Percentiles rank a stretch among this genome's conserved stretches.
These are phyloP conservation scores for Purpureocillium takamizusanense DNA, from an alignment of 2,329 filamentous ascomycete species.

Conservation along the genomic window DNA sequence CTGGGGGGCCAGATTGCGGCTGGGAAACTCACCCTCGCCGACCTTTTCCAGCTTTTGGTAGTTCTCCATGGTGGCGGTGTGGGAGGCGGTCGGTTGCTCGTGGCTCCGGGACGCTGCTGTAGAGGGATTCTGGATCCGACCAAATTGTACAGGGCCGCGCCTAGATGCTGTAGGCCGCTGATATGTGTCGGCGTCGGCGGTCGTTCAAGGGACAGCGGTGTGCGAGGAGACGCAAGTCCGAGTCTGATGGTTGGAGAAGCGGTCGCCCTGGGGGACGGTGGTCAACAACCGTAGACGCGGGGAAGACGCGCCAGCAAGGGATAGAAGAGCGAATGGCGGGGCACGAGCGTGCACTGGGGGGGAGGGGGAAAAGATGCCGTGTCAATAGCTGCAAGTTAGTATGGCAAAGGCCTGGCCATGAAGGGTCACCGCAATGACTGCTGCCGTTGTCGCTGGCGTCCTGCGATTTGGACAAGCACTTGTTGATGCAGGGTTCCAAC, in stretches of 20 bases:
- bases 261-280: not conserved
- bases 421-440: not conserved
- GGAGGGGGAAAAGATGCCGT: no score
- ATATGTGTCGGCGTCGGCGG: not conserved
- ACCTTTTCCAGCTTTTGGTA: conserved; percentile 97
- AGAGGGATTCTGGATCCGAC: no score
- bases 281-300: not conserved
- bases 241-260: not conserved
- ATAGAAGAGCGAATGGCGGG: not conserved
- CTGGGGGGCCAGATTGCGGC: not conserved
- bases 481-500: conserved; percentile 1
- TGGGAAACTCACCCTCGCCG: conserved; percentile 65
- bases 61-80: conserved; percentile 62
- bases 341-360: not conserved
- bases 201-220: conserved; percentile 5
- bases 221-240: conserved; percentile 1
- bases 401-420: not conserved
- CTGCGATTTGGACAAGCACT: not conserved
- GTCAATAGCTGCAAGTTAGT: no score
- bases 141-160: no score
- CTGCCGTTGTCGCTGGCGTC: not conserved
- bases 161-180: no score
- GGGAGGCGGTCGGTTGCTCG: no score
- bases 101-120: no score
- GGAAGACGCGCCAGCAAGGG: conserved; percentile 1